Evolutionary conservation across 1,139 yeast genomes (phyloP).

Genomic region (Trichomonascaceae sp.): DNA sequence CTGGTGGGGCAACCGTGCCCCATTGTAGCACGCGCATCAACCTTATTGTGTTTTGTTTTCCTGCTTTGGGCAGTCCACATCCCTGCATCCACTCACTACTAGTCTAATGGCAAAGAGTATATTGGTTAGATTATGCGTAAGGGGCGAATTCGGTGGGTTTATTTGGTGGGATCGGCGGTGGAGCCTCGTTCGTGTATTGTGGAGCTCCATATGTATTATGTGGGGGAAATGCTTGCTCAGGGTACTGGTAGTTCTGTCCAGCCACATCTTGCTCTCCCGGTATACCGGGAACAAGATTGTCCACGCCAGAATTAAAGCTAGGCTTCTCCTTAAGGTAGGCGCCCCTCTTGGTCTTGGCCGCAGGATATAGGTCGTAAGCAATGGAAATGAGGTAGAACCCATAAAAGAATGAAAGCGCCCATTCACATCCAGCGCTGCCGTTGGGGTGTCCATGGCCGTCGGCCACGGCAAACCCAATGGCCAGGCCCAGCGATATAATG

Average conservation of each 20-base stretch:
- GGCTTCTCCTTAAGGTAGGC: slow-evolving; percentile 11
- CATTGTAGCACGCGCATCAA: too few relatives aligned
- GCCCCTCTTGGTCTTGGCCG: slow-evolving; percentile 13
- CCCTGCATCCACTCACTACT: too few relatives aligned
- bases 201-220: too few relatives aligned
- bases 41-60: too few relatives aligned
- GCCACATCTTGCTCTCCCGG: neutral
- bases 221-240: too few relatives aligned
- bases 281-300: neutral
- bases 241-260: neutral
- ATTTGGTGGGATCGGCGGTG: too few relatives aligned
- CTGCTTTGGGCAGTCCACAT: too few relatives aligned
- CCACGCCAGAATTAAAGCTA: neutral
- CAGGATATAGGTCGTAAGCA: slow-evolving; percentile 56
- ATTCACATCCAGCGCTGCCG: slow-evolving; percentile 57
- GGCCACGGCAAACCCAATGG: slow-evolving; percentile 50
- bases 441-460: slow-evolving; percentile 29
- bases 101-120: too few relatives aligned
- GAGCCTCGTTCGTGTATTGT: too few relatives aligned
- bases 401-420: slow-evolving; percentile 76
- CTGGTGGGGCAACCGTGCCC: too few relatives aligned
- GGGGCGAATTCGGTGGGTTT: too few relatives aligned
- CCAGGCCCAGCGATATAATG: slow-evolving; percentile 52
- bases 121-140: too few relatives aligned
- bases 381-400: slow-evolving; percentile 56